Percentiles rank a stretch among this genome's conserved stretches.
Conservation (phyloP, 2,329 filamentous ascomycete species). For the Phoma sp. region DNA sequence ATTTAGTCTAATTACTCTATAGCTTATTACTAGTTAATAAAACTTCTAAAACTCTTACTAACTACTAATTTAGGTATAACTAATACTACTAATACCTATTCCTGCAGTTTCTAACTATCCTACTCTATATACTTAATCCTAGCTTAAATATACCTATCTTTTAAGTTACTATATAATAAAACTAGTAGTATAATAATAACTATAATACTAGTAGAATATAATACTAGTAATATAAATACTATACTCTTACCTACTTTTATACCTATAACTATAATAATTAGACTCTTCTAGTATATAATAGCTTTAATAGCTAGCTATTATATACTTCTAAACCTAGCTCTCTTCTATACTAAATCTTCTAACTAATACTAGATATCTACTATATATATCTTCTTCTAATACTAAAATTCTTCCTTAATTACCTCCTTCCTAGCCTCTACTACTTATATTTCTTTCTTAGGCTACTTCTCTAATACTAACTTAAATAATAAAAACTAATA, state of each 20-base stretch:
- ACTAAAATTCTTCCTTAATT: too few relatives aligned
- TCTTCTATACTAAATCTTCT: neutral
- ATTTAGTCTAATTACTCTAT: neutral
- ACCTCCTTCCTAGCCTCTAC: too few relatives aligned
- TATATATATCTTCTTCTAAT: too few relatives aligned
- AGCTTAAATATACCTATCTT: neutral
- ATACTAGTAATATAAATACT: constrained; percentile 1
- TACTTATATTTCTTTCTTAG: too few relatives aligned
- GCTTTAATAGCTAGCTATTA: neutral
- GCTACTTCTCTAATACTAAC: neutral
- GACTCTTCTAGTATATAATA: constrained; percentile 9
- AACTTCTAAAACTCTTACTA: neutral
- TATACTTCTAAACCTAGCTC: neutral
- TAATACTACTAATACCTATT: neutral
- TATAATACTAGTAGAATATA: neutral
- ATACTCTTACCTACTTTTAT: constrained; percentile 6
- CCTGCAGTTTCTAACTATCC: neutral
- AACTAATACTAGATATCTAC: neutral
- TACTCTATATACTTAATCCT: neutral
- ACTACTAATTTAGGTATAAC: neutral
- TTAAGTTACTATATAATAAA: neutral
- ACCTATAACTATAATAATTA: constrained; percentile 2
- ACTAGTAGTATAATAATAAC: neutral
- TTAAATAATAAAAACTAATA: neutral
- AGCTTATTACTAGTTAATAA: neutral